Conservation (phyloP, 78 protist genomes). For the Dictyostelium discoideum region DNA sequence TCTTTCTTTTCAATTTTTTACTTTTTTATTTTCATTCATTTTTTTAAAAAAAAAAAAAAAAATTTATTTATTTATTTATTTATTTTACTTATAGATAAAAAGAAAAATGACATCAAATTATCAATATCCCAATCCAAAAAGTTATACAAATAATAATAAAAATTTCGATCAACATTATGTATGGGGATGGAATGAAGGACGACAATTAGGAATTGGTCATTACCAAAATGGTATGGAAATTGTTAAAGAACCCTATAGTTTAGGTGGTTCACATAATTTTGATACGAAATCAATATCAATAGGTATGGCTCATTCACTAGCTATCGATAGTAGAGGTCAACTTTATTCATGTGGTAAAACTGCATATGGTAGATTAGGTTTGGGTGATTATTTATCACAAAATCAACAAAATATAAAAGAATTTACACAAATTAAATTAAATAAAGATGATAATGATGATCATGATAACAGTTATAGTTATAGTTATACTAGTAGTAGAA, state of each 20-base stretch:
- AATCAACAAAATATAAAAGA: not conserved
- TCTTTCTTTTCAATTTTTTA: too few species aligned
- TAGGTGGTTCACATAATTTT: not conserved
- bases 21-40: too few species aligned
- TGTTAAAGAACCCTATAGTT: not conserved
- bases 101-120: not conserved
- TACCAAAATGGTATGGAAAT: not conserved
- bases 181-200: conserved; percentile 65
- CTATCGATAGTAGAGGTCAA: not conserved
- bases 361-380: conserved; percentile 44
- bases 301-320: conserved; percentile 52
- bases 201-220: conserved; percentile 14
- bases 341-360: conserved; percentile 39
- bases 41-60: too few species aligned
- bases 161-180: conserved; percentile 28
- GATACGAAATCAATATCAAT: conserved; percentile 2
- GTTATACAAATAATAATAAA: not conserved
- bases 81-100: too few species aligned
- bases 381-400: not conserved
- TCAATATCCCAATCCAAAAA: not conserved
- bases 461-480: not conserved
- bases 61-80: too few species aligned
- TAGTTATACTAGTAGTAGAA: not conserved
- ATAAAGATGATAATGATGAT: not conserved
- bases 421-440: not conserved